Evolutionary conservation across 2,329 filamentous ascomycete genomes (phyloP), one percentile per base, ranked within the genome.

Genomic region (Aspergillus carbonarius): DNA sequence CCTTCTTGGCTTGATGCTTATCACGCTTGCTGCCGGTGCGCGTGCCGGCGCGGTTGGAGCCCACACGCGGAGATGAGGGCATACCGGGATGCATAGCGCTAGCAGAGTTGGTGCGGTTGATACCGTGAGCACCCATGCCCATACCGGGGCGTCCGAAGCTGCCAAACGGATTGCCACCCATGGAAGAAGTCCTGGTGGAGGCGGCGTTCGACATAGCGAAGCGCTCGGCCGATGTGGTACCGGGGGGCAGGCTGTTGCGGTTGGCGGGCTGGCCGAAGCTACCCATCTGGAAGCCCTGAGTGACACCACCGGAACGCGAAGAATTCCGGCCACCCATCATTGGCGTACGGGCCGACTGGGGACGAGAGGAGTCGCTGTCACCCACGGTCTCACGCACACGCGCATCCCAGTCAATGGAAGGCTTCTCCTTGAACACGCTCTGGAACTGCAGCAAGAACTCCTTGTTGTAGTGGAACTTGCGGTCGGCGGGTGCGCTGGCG

Each of bases 391-490:
- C 88, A 84, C 93, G 83, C 61, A 99, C 88, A 71, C 95, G 93
- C 65, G 88, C 83, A 72, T 96, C 90, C 86, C 96, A 99, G 72
- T 98, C 93, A 44, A 93, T 77, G 0, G 92, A 96, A 13, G 95
- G 95, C 79, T 97, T 96, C 81, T 99, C 95, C 63, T 92, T 96
- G 79, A 97, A 99, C 18, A 96, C 92, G 68, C 86, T 86, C 79
- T 97, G 91, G 83, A 99, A 99, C 73, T 99, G 95, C 30, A 99
- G 83, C 78, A 99, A 81, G 82, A 99, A 99, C 68, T 89, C 88
- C 70, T 93, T 91, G 78, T 98, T 92, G 76, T 99, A 99, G 75
- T 96, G 93, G 81, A 96, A 96, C 79, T 93, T 93, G 76, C 89
- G 76, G 59, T 78, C 91, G 34, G 85, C 83, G 27, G 91, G 89